Evolutionary conservation across 306 rosid species (phyloP), one percentile per base, ranked within the genome.

Genomic region (Dryas octopetala): DNA sequence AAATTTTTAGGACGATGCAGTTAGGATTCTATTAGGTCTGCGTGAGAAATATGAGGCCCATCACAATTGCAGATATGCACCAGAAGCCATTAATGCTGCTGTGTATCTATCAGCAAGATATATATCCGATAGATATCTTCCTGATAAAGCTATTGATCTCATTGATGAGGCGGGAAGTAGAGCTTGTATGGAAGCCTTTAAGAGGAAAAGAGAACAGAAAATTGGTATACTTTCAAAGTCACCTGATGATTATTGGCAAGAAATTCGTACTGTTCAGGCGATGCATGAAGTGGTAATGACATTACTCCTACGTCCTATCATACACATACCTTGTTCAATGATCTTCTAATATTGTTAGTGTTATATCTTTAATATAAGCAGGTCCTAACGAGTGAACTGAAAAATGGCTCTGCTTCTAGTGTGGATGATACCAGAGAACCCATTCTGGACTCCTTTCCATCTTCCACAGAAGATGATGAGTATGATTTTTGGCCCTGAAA

Each of bases 141-240:
- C 98, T 46, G 98, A 95, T 82, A 95, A 95, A 89, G 98, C 98
- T 78, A 89, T 91, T 74, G 98, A 91, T 83, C 93, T 95, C 76
- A 86, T 95, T 73, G 98, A 95, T 74, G 98, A 95, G 82, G 98
- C 98, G 2, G 98, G 98, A 82, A 91, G 97, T 77, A 90, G 90
- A 78, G 97, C 94, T 87, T 84, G 86, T 72, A 95, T 95, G 73
- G 96, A 89, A 75, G 87, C 91, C 76, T 89, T 81, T 71, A 89
- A 74, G 86, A 84, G 70, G 83, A 93, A 79, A 85, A 89, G 72
- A 79, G 89, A 89, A 73, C 80, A 83, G 74, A 84, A 83, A 70
- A 69, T 72, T 75, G 59, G 85, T 74, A 75, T 95, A 75, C 92
- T 89, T 78, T 87, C 89, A 16, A 86, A 87, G 84, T 67, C 80